Evolutionary conservation across 768 basidiomycete species (phyloP).

Genomic region (Hebeloma cylindrosporum): DNA sequence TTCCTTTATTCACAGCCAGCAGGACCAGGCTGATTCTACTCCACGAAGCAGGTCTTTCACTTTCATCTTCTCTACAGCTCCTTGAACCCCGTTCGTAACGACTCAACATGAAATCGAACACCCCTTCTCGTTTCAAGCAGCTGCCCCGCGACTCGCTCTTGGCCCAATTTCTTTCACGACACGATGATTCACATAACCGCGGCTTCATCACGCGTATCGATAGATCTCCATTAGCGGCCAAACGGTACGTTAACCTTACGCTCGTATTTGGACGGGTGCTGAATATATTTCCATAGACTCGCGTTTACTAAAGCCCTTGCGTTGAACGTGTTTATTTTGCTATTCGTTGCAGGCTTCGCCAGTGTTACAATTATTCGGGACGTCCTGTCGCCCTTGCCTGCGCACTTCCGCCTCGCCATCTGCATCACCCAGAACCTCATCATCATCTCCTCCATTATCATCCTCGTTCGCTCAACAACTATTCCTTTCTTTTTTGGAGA

Average conservation of each 20-base stretch:
- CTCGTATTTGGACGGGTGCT: background rate
- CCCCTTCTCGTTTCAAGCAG: constrained; percentile 20
- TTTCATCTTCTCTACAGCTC: background rate
- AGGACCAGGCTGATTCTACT: constrained; percentile 6
- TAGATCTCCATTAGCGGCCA: constrained; percentile 22
- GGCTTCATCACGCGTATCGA: constrained; percentile 34
- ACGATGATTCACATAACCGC: constrained; percentile 22
- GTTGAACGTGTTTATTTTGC: constrained; percentile 26
- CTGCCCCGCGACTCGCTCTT: constrained; percentile 17
- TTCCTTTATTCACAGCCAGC: constrained; percentile 12
- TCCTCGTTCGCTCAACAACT: constrained; percentile 28
- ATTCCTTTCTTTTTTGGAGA: constrained; percentile 35
- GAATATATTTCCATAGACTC: constrained; percentile 15
- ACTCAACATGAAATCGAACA: constrained; percentile 12
- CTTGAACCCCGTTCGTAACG: constrained; percentile 2
- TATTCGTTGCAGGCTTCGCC: constrained; percentile 20
- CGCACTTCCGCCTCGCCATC: constrained; percentile 20
- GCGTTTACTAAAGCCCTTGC: constrained; percentile 26
- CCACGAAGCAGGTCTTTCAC: background rate
- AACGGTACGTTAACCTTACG: constrained; percentile 15
- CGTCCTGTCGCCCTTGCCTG: constrained; percentile 18
- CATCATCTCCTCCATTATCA: constrained; percentile 25
- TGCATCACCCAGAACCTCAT: constrained; percentile 29
- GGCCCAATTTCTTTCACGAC: constrained; percentile 23
- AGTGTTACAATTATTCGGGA: constrained; percentile 17